These are phyloP conservation scores for Fusarium miscanthi DNA, from an alignment of 2,329 filamentous ascomycete species.

Conservation along the genomic window DNA sequence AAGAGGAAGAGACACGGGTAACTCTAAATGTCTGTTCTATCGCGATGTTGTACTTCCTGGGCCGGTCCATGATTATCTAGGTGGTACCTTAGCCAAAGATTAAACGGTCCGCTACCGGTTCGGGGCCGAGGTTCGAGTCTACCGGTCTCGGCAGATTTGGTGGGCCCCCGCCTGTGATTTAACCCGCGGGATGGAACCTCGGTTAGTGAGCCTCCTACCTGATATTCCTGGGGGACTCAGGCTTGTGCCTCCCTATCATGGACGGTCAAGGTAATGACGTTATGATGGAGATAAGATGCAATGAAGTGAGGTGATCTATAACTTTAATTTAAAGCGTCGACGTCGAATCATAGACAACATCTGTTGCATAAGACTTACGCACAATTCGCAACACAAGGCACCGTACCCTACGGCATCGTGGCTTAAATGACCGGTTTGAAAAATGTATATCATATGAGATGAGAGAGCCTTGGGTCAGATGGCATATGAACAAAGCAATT, in stretches of 20 bases:
- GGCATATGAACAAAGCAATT: neutral
- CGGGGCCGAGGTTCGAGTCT: constrained; percentile 41
- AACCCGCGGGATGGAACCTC: constrained; percentile 40
- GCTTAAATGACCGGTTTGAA: neutral
- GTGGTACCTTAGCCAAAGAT: constrained; percentile 11
- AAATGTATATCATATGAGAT: neutral
- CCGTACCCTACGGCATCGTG: neutral
- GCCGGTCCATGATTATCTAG: constrained; percentile 28
- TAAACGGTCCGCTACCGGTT: constrained; percentile 36
- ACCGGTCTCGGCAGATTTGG: constrained; percentile 45
- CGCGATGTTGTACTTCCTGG: constrained; percentile 22
- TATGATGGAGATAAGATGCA: neutral
- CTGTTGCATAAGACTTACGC: neutral
- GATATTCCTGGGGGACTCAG: neutral
- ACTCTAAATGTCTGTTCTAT: constrained; percentile 17
- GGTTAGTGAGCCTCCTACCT: constrained; percentile 37
- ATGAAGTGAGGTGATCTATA: neutral
- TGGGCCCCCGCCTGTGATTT: constrained; percentile 38
- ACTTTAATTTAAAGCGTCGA: neutral
- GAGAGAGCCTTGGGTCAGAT: neutral
- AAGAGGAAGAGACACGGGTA: constrained; percentile 5
- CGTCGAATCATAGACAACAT: neutral
- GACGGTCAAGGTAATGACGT: constrained; percentile 1
- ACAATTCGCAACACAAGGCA: neutral
- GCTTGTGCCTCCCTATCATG: neutral